phyloP scores from a whole-genome alignment of 1,139 yeast genomes.

The Diutina siamensis region DNA sequence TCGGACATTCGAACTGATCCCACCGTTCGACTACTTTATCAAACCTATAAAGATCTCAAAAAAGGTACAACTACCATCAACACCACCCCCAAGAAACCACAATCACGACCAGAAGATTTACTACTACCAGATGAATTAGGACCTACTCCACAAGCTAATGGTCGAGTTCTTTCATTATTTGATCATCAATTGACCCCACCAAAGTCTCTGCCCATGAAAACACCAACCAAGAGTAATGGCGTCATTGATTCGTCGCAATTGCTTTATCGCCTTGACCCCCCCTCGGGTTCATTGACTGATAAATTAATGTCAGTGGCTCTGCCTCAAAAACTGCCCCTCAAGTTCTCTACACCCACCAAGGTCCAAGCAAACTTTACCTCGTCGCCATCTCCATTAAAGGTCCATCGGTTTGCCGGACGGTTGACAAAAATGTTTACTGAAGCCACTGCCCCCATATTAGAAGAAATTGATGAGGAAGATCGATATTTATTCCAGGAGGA shows the following conservation, averaged over 20 bases:
- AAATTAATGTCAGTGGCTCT: neutral
- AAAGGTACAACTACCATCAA: neutral
- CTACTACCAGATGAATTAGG: slow-evolving; percentile 33
- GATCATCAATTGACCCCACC: slow-evolving; percentile 17
- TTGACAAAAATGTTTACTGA: slow-evolving; percentile 20
- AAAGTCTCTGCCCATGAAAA: slow-evolving; percentile 14
- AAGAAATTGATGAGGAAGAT: slow-evolving; percentile 13
- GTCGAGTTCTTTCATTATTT: slow-evolving; percentile 55
- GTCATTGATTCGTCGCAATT: slow-evolving; percentile 10
- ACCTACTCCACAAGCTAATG: slow-evolving; percentile 69
- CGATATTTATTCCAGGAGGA: slow-evolving; percentile 9
- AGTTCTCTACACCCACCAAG: slow-evolving; percentile 7
- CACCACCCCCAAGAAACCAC: slow-evolving; percentile 1
- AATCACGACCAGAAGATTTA: slow-evolving; percentile 6
- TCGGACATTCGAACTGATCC: slow-evolving; percentile 40
- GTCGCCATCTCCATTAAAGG: slow-evolving; percentile 36
- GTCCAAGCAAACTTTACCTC: slow-evolving; percentile 14
- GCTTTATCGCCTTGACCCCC: too few species aligned
- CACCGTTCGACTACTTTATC: slow-evolving; percentile 33
- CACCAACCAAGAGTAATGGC: slow-evolving; percentile 20
- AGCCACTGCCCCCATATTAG: slow-evolving; percentile 17
- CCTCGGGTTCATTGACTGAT: neutral
- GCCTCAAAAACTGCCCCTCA: slow-evolving; percentile 7
- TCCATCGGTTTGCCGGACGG: slow-evolving; percentile 22
- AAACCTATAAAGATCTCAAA: slow-evolving; percentile 26